phyloP scores from a whole-genome alignment of 2,329 filamentous ascomycete genomes.

The Alternaria angustiovoidea region DNA sequence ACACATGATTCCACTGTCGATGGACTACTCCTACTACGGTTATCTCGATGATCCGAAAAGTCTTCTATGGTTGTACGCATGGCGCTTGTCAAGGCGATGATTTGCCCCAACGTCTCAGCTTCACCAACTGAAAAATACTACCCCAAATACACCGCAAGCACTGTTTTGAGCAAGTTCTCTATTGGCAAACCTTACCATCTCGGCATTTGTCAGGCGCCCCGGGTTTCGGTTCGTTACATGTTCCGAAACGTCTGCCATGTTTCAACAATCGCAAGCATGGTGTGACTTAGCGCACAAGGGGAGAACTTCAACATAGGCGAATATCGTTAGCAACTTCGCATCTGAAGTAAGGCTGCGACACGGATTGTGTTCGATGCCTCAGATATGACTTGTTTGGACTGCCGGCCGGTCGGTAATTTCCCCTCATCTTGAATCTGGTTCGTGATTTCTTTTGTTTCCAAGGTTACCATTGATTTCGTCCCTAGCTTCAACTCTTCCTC shows the following conservation, averaged over 20 bases:
- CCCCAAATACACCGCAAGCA: background rate
- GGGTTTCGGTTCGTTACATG: conserved; percentile 8
- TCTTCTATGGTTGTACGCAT: background rate
- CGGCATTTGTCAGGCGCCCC: conserved; percentile 1
- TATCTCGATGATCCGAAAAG: background rate
- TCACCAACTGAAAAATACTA: background rate
- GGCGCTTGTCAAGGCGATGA: background rate
- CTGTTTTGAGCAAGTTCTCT: conserved; percentile 3
- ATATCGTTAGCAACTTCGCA: background rate
- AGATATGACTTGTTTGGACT: background rate
- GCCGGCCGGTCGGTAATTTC: background rate
- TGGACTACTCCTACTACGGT: background rate
- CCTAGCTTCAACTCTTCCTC: background rate
- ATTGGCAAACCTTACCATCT: background rate
- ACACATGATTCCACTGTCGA: background rate
- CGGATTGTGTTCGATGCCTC: conserved; percentile 3
- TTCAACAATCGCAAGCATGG: conserved; percentile 12
- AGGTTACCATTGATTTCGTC: background rate
- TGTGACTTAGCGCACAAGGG: conserved; percentile 13
- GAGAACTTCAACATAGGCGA: conserved; percentile 5
- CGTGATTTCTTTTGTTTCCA: background rate
- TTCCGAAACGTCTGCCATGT: conserved; percentile 21
- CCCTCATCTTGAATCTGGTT: background rate
- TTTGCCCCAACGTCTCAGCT: background rate
- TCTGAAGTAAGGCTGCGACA: conserved; percentile 9